A percentile compares a stretch with the other conserved stretches of the same genome.
Conservation (phyloP, 805 yeast genomes). For the Schizosaccharomyces osmophilus region DNA sequence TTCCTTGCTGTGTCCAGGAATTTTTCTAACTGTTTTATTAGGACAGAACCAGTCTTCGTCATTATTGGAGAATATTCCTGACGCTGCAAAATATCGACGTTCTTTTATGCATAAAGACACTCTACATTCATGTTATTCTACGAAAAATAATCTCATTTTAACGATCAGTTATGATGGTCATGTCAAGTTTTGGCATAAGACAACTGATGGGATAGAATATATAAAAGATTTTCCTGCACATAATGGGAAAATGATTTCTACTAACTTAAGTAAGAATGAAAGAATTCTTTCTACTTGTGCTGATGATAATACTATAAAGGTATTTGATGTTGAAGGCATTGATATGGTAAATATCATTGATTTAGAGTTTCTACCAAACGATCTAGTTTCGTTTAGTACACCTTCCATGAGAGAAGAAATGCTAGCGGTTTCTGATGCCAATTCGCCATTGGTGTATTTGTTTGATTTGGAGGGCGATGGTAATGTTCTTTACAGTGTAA, state of each 20-base stretch:
- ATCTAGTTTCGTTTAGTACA: conserved; percentile 11
- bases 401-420: conserved; percentile 7
- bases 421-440: conserved; percentile 8
- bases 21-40: neutral
- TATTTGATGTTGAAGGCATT: conserved; percentile 16
- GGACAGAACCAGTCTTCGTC: conserved; percentile 6
- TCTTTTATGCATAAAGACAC: conserved; percentile 11
- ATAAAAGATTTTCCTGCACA: conserved; percentile 14
- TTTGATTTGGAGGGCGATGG: conserved; percentile 10
- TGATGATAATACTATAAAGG: conserved; percentile 9
- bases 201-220: conserved; percentile 11
- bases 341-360: conserved; percentile 16
- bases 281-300: conserved; percentile 11
- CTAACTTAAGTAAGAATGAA: conserved; percentile 10
- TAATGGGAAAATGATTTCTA: conserved; percentile 6
- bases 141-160: conserved; percentile 9
- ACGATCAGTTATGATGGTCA: conserved; percentile 16
- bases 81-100: conserved; percentile 9
- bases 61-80: conserved; percentile 7
- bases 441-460: conserved; percentile 8
- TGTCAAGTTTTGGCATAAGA: conserved; percentile 16
- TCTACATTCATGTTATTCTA: conserved; percentile 4
- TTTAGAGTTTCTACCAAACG: conserved; percentile 10
- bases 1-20: neutral
- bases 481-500: conserved; percentile 5